These are phyloP conservation scores for Meyerozyma athensensis DNA, from an alignment of 1,139 yeast genomes.

Conservation along the genomic window DNA sequence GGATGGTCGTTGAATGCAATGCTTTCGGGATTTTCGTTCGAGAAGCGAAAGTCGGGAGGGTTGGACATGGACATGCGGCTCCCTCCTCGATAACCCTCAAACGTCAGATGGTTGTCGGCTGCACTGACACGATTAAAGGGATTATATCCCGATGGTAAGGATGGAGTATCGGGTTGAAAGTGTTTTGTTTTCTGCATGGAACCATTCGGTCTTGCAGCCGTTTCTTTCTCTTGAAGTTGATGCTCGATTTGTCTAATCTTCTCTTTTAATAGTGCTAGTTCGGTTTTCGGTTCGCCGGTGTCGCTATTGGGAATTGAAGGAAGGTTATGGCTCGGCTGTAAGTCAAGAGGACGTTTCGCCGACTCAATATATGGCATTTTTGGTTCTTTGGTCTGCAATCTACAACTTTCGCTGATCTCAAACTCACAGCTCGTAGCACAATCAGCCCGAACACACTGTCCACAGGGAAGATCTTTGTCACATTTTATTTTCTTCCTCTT, in stretches of 20 bases:
- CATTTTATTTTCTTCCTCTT: constrained; percentile 33
- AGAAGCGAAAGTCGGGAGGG: too few species aligned
- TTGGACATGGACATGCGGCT: too few species aligned
- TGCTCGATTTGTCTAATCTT: constrained; percentile 1
- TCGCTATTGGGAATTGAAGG: background rate
- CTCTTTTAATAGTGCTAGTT: background rate
- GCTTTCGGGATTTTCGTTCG: too few species aligned
- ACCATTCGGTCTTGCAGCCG: too few species aligned
- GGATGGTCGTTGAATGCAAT: too few species aligned
- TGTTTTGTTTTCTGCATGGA: too few species aligned
- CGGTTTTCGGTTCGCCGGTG: background rate
- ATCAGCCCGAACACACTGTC: constrained; percentile 24
- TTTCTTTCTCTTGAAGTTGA: background rate
- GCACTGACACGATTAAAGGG: too few species aligned
- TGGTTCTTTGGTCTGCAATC: background rate
- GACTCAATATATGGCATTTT: background rate
- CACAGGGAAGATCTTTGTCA: constrained; percentile 34
- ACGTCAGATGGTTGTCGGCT: too few species aligned
- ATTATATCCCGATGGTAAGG: too few species aligned
- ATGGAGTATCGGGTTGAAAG: too few species aligned
- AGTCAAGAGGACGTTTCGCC: background rate
- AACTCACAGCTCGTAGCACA: background rate
- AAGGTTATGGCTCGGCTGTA: background rate
- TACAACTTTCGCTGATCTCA: background rate
- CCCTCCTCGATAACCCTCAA: too few species aligned